Conservation (phyloP, 1,139 yeast species). For the Taphrina pruni region DNA sequence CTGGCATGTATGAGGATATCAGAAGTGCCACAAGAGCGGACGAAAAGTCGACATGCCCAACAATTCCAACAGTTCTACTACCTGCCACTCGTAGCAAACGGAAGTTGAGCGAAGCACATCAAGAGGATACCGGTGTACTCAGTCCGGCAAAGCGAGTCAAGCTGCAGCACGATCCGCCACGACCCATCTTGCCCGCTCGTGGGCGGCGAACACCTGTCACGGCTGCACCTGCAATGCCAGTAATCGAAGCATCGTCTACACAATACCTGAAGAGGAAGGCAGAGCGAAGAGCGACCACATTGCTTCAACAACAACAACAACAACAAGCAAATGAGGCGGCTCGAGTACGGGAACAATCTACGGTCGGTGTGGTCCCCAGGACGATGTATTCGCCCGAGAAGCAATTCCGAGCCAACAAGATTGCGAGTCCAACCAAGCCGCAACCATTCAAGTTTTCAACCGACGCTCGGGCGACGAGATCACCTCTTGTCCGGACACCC, state of each 20-base stretch:
- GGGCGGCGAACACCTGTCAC: not conserved
- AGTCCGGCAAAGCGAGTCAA: constrained; percentile 31
- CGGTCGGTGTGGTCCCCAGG: constrained; percentile 14
- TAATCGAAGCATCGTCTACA: not conserved
- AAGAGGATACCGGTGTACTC: not conserved
- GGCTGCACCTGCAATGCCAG: not conserved
- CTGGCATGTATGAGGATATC: not conserved
- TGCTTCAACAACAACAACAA: not conserved
- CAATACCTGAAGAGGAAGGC: not conserved
- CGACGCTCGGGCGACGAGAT: constrained; percentile 11
- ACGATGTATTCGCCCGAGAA: constrained; percentile 26
- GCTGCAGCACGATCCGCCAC: not conserved
- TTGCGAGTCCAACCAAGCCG: constrained; percentile 17
- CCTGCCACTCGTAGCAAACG: constrained; percentile 5
- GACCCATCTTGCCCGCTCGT: constrained; percentile 10
- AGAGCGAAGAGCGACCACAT: not conserved
- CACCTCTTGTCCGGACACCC: constrained; percentile 4
- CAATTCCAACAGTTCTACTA: not conserved
- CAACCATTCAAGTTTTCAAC: constrained; percentile 25
- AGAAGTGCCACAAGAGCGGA: not conserved
- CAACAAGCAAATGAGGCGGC: not conserved
- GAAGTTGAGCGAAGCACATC: constrained; percentile 7
- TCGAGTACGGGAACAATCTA: not conserved
- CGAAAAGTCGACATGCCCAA: not conserved
- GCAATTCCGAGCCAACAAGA: constrained; percentile 7